phyloP scores from a whole-genome alignment of 2,329 filamentous ascomycete genomes.

The Paecilomyces niveus region DNA sequence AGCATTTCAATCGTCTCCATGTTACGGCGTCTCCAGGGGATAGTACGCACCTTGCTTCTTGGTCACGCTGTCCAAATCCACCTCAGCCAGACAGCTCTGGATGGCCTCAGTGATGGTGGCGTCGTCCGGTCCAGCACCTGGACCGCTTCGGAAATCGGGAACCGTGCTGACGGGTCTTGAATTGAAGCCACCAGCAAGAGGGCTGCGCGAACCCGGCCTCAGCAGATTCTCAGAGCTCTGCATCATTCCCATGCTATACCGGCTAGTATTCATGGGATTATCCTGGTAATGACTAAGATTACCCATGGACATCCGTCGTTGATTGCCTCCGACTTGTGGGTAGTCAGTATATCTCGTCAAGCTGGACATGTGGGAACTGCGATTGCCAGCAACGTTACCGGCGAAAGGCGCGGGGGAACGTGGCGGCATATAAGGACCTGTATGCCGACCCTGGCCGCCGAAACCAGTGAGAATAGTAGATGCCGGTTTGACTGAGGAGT shows the following conservation, averaged over 20 bases:
- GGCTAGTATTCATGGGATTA: conserved; percentile 34
- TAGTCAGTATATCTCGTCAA: conserved; percentile 58
- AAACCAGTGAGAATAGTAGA: conserved; percentile 84
- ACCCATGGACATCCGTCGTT: conserved; percentile 55
- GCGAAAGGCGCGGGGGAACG: conserved; percentile 70
- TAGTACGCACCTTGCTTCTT: conserved; percentile 72
- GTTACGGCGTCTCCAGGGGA: neutral
- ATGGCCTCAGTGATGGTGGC: conserved; percentile 76
- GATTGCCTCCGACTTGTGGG: conserved; percentile 34
- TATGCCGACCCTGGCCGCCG: conserved; percentile 52
- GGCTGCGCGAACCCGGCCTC: conserved; percentile 38
- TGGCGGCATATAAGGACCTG: conserved; percentile 67
- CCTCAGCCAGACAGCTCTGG: conserved; percentile 71
- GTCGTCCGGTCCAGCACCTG: conserved; percentile 63
- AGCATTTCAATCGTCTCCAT: neutral
- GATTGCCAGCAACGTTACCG: conserved; percentile 43
- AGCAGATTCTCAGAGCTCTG: conserved; percentile 40
- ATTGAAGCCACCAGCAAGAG: conserved; percentile 38
- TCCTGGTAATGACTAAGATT: conserved; percentile 43
- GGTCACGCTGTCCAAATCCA: conserved; percentile 92
- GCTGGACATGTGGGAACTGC: conserved; percentile 65
- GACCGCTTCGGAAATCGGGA: conserved; percentile 51
- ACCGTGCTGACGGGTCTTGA: conserved; percentile 48
- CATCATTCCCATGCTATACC: conserved; percentile 35
- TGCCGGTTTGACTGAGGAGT: conserved; percentile 81